Base-by-base conservation (phyloP, 2,329 filamentous ascomycete species). In the Salinomyces thailandicus region DNA sequence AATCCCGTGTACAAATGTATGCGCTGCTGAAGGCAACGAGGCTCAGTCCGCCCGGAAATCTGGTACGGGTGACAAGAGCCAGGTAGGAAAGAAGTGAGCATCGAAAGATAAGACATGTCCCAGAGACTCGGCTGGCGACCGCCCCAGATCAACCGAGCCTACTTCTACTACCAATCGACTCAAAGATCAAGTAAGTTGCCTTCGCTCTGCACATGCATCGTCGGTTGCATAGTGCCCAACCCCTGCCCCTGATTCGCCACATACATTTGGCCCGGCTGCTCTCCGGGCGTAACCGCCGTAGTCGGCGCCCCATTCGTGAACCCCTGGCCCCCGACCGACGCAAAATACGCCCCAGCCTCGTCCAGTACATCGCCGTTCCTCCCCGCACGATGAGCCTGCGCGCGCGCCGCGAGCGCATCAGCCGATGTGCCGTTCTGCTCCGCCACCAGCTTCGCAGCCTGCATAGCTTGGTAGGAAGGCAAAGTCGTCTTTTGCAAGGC, bases 271-370 rank as follows among this genome's bases (percentile, higher is more conserved):
- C 64, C 35, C 69, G 71, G 41, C n/a, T 47, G 43, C 18, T 42
- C 16, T 22, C 39, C 24, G 9, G 22, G 22, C 20, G 12, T 28
- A 38, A 19, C 49, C 46, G 29, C 49, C 50, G 39, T 47, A 26
- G 9, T n/a, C 22, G 22, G 9, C 15, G 48, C 49, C 36, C 44
- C 49, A 28, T 35, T 43, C 17, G 46, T 51, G 31, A 54, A 80
- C 11, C 74, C 74, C 57, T 79, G 75, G 41, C 66, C 74, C 1
- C 79, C 78, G n/a, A 86, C 69, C 30, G 77, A 81, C 12, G 82
- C 79, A 61, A 95, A 96, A 62, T 94, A 95, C 12, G 80, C 77
- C 54, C 95, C 89, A 7, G 87, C 89, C 37, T 91, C 86, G 52
- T 72, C 82, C 22, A 93, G 47, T 8, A 57, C 53, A 28, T 52